Base-by-base conservation (phyloP, 2,329 filamentous ascomycete species). In the Ascochyta koolunga region DNA sequence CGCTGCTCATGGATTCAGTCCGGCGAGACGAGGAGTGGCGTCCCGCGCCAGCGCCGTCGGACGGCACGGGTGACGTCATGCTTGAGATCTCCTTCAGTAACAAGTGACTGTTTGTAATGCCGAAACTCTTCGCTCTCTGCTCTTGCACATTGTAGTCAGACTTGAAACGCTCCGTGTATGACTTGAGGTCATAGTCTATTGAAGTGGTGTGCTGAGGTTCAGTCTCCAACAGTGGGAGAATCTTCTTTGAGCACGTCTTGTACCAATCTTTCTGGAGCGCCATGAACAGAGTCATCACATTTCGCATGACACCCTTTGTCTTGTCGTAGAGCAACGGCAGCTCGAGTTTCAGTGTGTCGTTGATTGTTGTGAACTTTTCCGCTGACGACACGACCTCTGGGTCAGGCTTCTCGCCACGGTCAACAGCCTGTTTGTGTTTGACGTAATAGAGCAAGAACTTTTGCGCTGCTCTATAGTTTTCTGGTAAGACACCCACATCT, bases 401-500 rank as follows among this genome's bases (percentile, higher is more conserved):
- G 72, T 98, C 93, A 11, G 91, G 82, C 64, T 91, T 96, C 74
- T 96, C 93, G 58, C 91, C 91, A 29, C 86, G 83, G 38, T 91
- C 89, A 68, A 89, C 88, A 54, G 93, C 82, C 62, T 89, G 85
- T 67, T 90, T 87, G 64, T 86, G 91, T 63, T 89, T 89, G 61
- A 93, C 91, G 73, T 90, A 98, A 69, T 97, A 92, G 15, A 93
- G 79, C 13, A 96, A 84, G n/a, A 91, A 88, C 79, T 98, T 98
- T 93, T 89, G 21, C 95, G 89, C 78, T 98, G 96, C 70, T 92
- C 90, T 86, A 98, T 96, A 4, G 95, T 89, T 54, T 92, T 84
- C 42, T 92, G 90, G 2, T 93, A 92, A 31, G 90, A 89, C 47
- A 89, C 87, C 67, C 96, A 93, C 8, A 91, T 82, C 67, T 89